Base-by-base conservation (phyloP, 2,329 filamentous ascomycete species). In the Fusarium haematococcum region DNA sequence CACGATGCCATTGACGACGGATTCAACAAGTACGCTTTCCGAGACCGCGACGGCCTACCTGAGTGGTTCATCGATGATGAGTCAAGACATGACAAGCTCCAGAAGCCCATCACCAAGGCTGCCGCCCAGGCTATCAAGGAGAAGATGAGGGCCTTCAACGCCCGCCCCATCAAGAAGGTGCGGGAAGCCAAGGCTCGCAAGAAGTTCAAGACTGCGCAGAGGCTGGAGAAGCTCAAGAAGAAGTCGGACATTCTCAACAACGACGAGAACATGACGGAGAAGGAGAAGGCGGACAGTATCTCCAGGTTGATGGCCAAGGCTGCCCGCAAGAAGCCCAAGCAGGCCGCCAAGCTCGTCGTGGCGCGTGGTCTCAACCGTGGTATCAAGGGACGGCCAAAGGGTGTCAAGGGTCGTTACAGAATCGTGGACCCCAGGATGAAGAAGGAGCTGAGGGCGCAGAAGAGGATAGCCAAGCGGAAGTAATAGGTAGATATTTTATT, bases 31-130 rank as follows among this genome's bases (percentile, higher is more conserved):
- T 94, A 93, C 81, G 91, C 95, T 4, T 95, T 98, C 86, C 94
- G 95, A 61, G 96, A 98, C 81, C 89, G 91, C 6, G 96, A 98
- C 75, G 95, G 96, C 3, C 89, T 99, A 2, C 97, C 97, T 0
- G 96, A 98, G 61, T 99, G 97, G 97, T 99, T 99, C 87, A 85
- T 98, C 18, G 97, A 99, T 80, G 97, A 99, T 79, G 97, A 99
- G 83, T 82, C 84, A 76, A 91, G 89, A 78, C 96, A 99, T 84
- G 94, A 95, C 83, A 95, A 92, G 81, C 90, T 90, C 1, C 92
- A 97, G 74, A 93, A 94, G 68, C 97, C 97, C n/a, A 96, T 97
- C 79, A 95, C 92, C 60, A 97, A 97, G 78, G 95, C 95, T 37
- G 97, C 94, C 0, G 95, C 96, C 1, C 88, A 91, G 16, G 97